Percentiles rank a stretch among this genome's conserved stretches.
These are phyloP conservation scores for Beauveria sp. DNA, from an alignment of 2,329 filamentous ascomycete genomes.

Conservation along the genomic window DNA sequence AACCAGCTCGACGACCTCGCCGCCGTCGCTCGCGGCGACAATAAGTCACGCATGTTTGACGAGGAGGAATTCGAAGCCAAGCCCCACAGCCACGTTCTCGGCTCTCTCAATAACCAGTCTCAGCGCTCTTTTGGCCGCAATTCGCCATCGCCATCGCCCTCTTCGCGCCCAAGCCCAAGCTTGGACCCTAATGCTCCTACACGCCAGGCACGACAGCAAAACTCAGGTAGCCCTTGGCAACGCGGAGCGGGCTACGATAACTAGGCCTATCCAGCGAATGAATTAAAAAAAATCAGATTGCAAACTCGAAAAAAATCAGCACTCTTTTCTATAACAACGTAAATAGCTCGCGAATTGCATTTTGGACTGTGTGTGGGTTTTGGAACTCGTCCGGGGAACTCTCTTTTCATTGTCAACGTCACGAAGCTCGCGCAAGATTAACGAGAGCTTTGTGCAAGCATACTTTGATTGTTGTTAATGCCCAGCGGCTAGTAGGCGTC, in stretches of 20 bases:
- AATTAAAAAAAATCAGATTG: neutral
- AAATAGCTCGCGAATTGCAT: constrained; percentile 3
- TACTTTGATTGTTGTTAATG: neutral
- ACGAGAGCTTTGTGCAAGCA: neutral
- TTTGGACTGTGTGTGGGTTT: constrained; percentile 4
- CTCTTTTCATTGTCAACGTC: neutral
- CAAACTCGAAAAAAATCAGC: neutral
- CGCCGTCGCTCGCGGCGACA: constrained; percentile 81
- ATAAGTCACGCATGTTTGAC: constrained; percentile 23
- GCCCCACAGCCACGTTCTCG: constrained; percentile 3
- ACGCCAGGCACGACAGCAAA: neutral
- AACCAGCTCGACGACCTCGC: constrained; percentile 88
- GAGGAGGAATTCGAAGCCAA: constrained; percentile 4
- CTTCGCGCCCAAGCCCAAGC: constrained; percentile 2
- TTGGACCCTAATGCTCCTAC: neutral
- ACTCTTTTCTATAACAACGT: neutral
- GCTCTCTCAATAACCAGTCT: constrained; percentile 5
- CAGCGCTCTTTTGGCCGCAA: constrained; percentile 2
- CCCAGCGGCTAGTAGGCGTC: neutral
- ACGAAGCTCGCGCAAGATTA: constrained; percentile 3
- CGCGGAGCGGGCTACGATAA: constrained; percentile 9
- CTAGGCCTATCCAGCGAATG: neutral
- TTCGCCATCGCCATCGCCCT: neutral
- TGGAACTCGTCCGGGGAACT: neutral
- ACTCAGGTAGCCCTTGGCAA: constrained; percentile 6